Percentiles rank a stretch among this genome's conserved stretches.
Conservation (phyloP, 2,329 filamentous ascomycete genomes). For the Cercospora sesami region DNA sequence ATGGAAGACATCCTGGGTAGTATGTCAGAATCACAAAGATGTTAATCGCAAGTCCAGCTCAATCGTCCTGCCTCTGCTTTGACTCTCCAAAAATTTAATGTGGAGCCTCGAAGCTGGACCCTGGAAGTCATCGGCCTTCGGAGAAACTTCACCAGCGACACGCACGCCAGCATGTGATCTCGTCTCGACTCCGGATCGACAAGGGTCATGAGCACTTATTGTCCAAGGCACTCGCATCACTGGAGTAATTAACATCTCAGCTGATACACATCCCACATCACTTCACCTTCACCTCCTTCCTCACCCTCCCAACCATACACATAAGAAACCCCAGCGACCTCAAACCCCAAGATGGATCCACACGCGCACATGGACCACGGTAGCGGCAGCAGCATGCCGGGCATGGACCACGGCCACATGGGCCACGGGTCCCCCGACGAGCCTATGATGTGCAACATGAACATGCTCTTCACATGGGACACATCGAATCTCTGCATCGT, state of each 20-base stretch:
- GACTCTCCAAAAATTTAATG: slow-evolving; percentile 9
- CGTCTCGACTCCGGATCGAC: not conserved
- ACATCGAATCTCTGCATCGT: slow-evolving; percentile 93
- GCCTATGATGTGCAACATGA: slow-evolving; percentile 80
- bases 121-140: not conserved
- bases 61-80: not conserved
- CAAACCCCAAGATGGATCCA: not conserved
- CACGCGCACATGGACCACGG: slow-evolving; percentile 28
- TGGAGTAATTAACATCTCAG: not conserved
- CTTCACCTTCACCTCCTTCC: not conserved
- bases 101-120: not conserved
- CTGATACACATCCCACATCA: slow-evolving; percentile 7
- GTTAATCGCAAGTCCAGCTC: not conserved
- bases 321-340: not conserved
- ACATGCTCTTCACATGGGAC: slow-evolving; percentile 92
- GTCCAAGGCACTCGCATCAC: not conserved
- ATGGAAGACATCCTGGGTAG: slow-evolving; percentile 52
- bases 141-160: not conserved
- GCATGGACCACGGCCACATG: slow-evolving; percentile 41
- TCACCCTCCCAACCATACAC: not conserved
- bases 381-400: slow-evolving; percentile 6
- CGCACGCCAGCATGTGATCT: slow-evolving; percentile 4
- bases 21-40: not conserved
- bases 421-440: slow-evolving; percentile 57
- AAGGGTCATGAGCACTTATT: slow-evolving; percentile 13